These are phyloP conservation scores for Plasmodium inui DNA, from an alignment of 169 alveolate genomes.

Conservation along the genomic window DNA sequence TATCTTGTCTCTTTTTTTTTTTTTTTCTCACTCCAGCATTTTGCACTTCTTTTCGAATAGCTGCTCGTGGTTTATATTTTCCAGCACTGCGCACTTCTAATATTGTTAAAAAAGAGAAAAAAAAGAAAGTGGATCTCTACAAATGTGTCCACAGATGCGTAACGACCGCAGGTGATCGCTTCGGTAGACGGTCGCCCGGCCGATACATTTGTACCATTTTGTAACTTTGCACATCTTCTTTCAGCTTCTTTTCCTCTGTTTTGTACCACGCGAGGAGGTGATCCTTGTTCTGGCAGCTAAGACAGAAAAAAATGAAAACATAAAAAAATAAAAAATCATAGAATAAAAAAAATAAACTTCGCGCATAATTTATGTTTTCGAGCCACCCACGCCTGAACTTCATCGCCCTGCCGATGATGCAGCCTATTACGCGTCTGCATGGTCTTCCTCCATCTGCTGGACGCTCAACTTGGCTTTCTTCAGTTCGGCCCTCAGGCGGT, in stretches of 20 bases:
- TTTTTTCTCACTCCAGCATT: slow-evolving; percentile 20
- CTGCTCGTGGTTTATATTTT: slow-evolving; percentile 20
- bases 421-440: slow-evolving; percentile 25
- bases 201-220: slow-evolving; percentile 5
- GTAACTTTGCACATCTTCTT: slow-evolving; percentile 41
- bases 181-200: background rate
- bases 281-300: slow-evolving; percentile 16
- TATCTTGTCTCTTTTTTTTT: background rate
- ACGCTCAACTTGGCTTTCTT: slow-evolving; percentile 15
- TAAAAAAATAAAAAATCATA: background rate
- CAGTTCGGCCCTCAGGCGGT: slow-evolving; percentile 29
- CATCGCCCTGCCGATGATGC: background rate
- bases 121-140: background rate
- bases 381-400: background rate
- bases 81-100: slow-evolving; percentile 60
- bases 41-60: slow-evolving; percentile 50
- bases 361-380: background rate
- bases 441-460: slow-evolving; percentile 7
- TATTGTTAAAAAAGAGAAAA: background rate
- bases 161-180: background rate
- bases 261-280: slow-evolving; percentile 33
- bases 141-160: background rate
- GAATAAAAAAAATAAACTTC: background rate
- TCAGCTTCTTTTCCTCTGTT: slow-evolving; percentile 40
- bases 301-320: background rate